Evolutionary conservation across 164 flowering plant genomes (phyloP), one percentile per base, ranked within the genome.

Genomic region (Cinnamomum chago): DNA sequence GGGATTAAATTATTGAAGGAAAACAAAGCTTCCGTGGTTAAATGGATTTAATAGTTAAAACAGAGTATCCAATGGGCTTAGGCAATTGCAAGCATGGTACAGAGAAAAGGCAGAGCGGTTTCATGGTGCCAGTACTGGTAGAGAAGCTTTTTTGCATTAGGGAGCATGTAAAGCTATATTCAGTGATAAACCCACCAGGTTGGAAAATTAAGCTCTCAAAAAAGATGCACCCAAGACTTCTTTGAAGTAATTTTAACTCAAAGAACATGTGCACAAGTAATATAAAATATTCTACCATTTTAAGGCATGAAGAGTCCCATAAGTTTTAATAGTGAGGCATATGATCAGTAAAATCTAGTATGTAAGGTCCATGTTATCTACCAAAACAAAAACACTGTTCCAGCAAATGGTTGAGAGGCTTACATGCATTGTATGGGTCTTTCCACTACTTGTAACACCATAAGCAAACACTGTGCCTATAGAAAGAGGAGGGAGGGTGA

Each of bases 341-440:
- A 67, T 27, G 33, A 67, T 35, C 25, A 40, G 55, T 40, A 68
- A 67, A 40, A 40, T 40, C 55, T 47, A 50, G 55, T 51, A 68
- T 51, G 23, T 70, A 18, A 70, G 33, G 7, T 70, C 5, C 15
- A 50, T 70, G 24, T 73, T 50, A 65, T 73, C 18, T 27, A 51
- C 15, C 12, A 66, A 50, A 58, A 72, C 11, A 9, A 18, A 12
- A 72, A 13, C 1, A 25, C 58, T 52, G 22, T 14, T 51, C 58
- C 12, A 70, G 51, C 27, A 22, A 51, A 13, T 22, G 55, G 25
- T 25, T 18, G 11, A 71, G 62, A n/a, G 18, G 72, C 92, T 89
- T 77, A 89, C 92, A 86, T 89, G 92, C 92, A 89, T 89, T 15
- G 92, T 89, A 66, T 87, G 92, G 33, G 92, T 89, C 82, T 89